Percentiles rank a stretch among this genome's conserved stretches.
Evolutionary conservation across 805 yeast species (phyloP).

Genomic region (Starmerella ratchasimensis): DNA sequence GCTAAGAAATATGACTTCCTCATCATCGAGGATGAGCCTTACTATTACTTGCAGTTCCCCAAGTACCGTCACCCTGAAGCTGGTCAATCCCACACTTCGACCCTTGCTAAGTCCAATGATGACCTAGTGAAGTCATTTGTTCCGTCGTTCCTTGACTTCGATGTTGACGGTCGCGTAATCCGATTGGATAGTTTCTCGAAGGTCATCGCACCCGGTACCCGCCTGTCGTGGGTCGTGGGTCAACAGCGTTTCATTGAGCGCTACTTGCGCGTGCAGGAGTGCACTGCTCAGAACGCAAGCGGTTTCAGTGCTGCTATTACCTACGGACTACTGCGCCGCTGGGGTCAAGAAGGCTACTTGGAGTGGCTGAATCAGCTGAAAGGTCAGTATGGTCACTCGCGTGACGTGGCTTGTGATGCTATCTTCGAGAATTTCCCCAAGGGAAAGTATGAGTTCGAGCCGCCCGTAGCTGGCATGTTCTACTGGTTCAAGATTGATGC

Average conservation of each 20-base stretch:
- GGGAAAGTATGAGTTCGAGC: constrained; percentile 24
- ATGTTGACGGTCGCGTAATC: constrained; percentile 77
- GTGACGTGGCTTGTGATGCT: constrained; percentile 76
- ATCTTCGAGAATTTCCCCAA: constrained; percentile 45
- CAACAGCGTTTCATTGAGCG: constrained; percentile 52
- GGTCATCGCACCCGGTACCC: constrained; percentile 79
- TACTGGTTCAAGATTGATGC: constrained; percentile 42
- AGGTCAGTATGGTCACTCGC: constrained; percentile 66
- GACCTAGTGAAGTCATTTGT: constrained; percentile 55
- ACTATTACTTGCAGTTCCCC: constrained; percentile 92
- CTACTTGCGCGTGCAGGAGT: constrained; percentile 61
- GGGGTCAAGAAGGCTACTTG: constrained; percentile 84
- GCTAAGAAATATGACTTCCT: constrained; percentile 78
- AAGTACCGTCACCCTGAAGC: constrained; percentile 32
- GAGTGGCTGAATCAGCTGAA: constrained; percentile 75
- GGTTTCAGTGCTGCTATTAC: constrained; percentile 67
- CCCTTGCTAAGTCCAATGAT: constrained; percentile 35
- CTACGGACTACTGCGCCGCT: constrained; percentile 56
- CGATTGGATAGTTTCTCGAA: constrained; percentile 85
- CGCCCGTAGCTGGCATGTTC: constrained; percentile 43
- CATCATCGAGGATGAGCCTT: constrained; percentile 92
- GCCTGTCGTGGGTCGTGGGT: constrained; percentile 83
- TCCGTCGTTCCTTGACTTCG: constrained; percentile 61
- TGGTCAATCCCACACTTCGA: constrained; percentile 27
- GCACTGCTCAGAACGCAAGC: constrained; percentile 62